These are phyloP conservation scores for Berberis vulgaris DNA, from an alignment of 164 flowering plant species.

Conservation along the genomic window DNA sequence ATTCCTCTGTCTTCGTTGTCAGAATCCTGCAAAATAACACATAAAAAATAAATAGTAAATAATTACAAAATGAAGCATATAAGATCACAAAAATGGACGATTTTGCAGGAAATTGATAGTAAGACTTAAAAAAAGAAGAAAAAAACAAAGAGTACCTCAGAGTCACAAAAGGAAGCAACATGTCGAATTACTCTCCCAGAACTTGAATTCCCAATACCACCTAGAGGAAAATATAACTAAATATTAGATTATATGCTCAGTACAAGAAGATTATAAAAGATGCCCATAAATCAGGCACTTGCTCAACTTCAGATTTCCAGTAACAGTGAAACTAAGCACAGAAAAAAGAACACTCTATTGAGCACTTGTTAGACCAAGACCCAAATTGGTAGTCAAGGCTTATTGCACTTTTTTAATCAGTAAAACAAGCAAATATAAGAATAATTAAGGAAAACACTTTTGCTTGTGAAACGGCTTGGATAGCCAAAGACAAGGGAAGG, in stretches of 20 bases:
- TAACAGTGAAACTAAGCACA: no score
- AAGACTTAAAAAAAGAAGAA: background rate
- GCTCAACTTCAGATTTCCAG: no score
- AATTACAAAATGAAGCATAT: background rate
- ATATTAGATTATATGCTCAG: background rate
- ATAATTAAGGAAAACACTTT: no score
- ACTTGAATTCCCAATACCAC: constrained; percentile 27
- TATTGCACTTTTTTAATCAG: no score
- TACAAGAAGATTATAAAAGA: no score
- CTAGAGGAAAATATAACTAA: constrained; percentile 11
- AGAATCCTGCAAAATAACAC: constrained; percentile 19
- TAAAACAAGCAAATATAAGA: no score
- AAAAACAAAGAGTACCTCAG: constrained; percentile 27
- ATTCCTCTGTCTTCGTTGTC: constrained; percentile 14
- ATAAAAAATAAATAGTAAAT: background rate
- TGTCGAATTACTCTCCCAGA: constrained; percentile 46
- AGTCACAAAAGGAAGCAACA: constrained; percentile 43
- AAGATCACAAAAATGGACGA: background rate
- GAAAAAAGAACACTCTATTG: no score
- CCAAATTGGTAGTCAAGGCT: no score
- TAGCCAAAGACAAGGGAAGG: no score
- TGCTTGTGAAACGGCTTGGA: no score
- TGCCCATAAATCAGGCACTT: no score
- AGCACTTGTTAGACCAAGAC: no score
- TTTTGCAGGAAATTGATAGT: background rate